Evolutionary conservation across 202 grass and related monocot species (phyloP).

Genomic region (Digitaria exilis): DNA sequence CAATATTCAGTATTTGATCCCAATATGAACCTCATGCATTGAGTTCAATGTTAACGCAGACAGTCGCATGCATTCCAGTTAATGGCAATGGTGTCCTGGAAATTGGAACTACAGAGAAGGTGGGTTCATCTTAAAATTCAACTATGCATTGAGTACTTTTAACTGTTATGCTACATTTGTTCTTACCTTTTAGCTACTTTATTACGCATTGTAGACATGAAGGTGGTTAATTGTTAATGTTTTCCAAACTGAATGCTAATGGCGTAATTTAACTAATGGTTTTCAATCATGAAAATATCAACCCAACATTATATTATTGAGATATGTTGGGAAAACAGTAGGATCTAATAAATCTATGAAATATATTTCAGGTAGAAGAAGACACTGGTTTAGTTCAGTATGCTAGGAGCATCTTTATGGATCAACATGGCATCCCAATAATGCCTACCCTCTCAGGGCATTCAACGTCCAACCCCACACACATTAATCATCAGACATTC

Average conservation of each 20-base stretch:
- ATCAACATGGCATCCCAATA: conserved; percentile 44
- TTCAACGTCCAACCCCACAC: conserved; percentile 67
- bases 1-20: background rate
- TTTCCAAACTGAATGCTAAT: background rate
- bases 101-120: conserved; percentile 80
- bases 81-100: conserved; percentile 65
- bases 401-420: conserved; percentile 67
- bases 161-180: background rate
- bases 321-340: background rate
- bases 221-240: background rate
- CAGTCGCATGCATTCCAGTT: conserved; percentile 75
- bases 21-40: background rate
- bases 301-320: background rate
- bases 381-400: conserved; percentile 64
- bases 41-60: conserved; percentile 48
- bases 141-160: background rate
- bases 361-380: conserved; percentile 68
- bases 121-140: conserved; percentile 7
- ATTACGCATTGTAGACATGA: background rate
- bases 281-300: background rate
- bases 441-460: conserved; percentile 69
- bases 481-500: conserved; percentile 25
- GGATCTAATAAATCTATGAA: background rate
- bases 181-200: background rate
- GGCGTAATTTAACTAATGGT: background rate